A percentile compares a stretch with the other conserved stretches of the same genome.
Evolutionary conservation across 495 filamentous ascomycete genomes (phyloP).

Genomic region (Aspergillus bridgeri): DNA sequence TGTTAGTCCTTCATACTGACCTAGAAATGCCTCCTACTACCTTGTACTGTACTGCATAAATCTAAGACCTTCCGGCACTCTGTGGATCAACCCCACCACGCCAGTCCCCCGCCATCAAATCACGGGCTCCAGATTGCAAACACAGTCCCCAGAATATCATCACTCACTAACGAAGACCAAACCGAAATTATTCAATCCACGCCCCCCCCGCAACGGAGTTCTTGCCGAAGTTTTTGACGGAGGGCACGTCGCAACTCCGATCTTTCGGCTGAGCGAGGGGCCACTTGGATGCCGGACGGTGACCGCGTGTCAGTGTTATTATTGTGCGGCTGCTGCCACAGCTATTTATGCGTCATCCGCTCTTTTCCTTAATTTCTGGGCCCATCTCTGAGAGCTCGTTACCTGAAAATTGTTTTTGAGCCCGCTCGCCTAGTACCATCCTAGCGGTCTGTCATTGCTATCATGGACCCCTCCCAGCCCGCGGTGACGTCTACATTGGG

Average conservation of each 20-base stretch:
- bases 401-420: neutral
- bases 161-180: slow-evolving; percentile 1
- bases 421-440: too few relatives aligned
- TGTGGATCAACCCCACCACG: slow-evolving; percentile 4
- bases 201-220: slow-evolving; percentile 27
- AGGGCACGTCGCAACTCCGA: slow-evolving; percentile 31
- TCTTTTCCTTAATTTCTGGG: neutral
- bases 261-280: slow-evolving; percentile 34
- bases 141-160: neutral
- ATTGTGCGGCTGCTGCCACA: too few relatives aligned
- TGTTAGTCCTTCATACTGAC: too few relatives aligned
- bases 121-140: slow-evolving; percentile 6
- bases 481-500: slow-evolving; percentile 19
- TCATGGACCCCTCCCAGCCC: slow-evolving; percentile 28
- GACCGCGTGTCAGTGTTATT: neutral
- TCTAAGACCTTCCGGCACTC: too few relatives aligned
- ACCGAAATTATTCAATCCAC: slow-evolving; percentile 5
- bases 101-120: slow-evolving; percentile 6
- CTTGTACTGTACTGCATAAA: too few relatives aligned
- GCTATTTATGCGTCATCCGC: neutral
- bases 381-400: neutral
- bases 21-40: neutral
- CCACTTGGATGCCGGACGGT: slow-evolving; percentile 6
- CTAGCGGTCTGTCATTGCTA: neutral
- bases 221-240: slow-evolving; percentile 15